phyloP scores from a whole-genome alignment of 106 monocot genomes.

The Platanthera zijinensis region DNA sequence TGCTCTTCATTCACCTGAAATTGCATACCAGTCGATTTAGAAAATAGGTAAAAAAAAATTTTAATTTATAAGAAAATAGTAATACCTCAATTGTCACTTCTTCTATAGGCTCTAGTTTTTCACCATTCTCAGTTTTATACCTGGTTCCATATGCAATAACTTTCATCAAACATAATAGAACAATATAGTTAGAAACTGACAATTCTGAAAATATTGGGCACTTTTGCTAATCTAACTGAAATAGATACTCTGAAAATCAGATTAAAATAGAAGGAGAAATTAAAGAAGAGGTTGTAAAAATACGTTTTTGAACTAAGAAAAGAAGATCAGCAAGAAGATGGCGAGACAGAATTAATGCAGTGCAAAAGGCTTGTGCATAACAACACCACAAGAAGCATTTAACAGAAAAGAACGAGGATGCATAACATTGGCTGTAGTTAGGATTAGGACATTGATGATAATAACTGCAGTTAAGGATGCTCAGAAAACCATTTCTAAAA shows the following conservation, averaged over 20 bases:
- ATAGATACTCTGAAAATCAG: too few species aligned
- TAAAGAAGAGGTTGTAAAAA: too few species aligned
- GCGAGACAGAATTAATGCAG: neutral
- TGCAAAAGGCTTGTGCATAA: neutral
- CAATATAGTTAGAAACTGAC: neutral
- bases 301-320: neutral
- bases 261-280: too few species aligned
- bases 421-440: neutral
- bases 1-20: slow-evolving; percentile 94
- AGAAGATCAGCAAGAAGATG: neutral
- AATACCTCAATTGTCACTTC: slow-evolving; percentile 98
- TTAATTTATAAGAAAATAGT: neutral
- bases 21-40: neutral
- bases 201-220: neutral
- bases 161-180: neutral
- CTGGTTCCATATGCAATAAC: slow-evolving; percentile 23
- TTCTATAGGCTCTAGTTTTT: slow-evolving; percentile 87
- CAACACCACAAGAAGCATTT: neutral
- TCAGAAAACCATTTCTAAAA: neutral
- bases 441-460: neutral
- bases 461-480: neutral
- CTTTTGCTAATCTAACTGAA: too few species aligned
- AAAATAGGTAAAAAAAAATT: neutral
- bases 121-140: slow-evolving; percentile 80
- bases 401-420: neutral